A percentile compares a stretch with the other conserved stretches of the same genome.
phyloP scores from a whole-genome alignment of 2,329 filamentous ascomycete species.

The Grosmannia serpens region DNA sequence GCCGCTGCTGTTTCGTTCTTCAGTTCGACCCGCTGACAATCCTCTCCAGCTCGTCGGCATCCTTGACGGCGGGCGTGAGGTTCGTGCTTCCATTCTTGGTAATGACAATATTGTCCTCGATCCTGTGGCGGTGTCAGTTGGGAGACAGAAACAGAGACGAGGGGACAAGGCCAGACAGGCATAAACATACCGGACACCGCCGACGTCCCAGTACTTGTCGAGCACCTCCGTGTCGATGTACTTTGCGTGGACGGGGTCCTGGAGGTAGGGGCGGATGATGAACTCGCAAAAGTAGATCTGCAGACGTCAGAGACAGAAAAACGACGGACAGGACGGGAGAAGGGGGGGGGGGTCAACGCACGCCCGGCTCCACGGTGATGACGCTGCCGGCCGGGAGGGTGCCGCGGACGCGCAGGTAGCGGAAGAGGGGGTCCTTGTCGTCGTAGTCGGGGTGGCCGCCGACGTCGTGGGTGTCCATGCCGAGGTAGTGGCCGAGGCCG shows the following conservation, averaged over 20 bases:
- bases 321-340: background rate
- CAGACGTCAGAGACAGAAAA: background rate
- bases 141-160: background rate
- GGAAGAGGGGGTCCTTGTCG: slow-evolving; percentile 75
- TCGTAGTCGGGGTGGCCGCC: slow-evolving; percentile 66
- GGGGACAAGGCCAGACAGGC: background rate
- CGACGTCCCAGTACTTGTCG: slow-evolving; percentile 71
- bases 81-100: slow-evolving; percentile 51
- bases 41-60: slow-evolving; percentile 44
- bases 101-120: slow-evolving; percentile 54
- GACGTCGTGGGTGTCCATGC: slow-evolving; percentile 86
- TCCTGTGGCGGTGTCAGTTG: slow-evolving; percentile 20
- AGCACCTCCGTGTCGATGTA: slow-evolving; percentile 68
- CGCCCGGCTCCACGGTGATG: slow-evolving; percentile 88
- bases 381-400: slow-evolving; percentile 67
- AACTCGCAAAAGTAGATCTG: slow-evolving; percentile 84
- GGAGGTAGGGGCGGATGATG: slow-evolving; percentile 71
- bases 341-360: slow-evolving; percentile 28
- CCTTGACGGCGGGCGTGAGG: slow-evolving; percentile 53
- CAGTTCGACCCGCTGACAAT: slow-evolving; percentile 26
- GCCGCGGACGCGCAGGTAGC: slow-evolving; percentile 72
- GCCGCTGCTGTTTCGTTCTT: background rate
- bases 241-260: slow-evolving; percentile 57
- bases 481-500: slow-evolving; percentile 80
- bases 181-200: slow-evolving; percentile 53